Percentiles rank a stretch among this genome's conserved stretches.
Evolutionary conservation across 768 basidiomycete genomes (phyloP).

Genomic region (Rhodotorula paludigena): DNA sequence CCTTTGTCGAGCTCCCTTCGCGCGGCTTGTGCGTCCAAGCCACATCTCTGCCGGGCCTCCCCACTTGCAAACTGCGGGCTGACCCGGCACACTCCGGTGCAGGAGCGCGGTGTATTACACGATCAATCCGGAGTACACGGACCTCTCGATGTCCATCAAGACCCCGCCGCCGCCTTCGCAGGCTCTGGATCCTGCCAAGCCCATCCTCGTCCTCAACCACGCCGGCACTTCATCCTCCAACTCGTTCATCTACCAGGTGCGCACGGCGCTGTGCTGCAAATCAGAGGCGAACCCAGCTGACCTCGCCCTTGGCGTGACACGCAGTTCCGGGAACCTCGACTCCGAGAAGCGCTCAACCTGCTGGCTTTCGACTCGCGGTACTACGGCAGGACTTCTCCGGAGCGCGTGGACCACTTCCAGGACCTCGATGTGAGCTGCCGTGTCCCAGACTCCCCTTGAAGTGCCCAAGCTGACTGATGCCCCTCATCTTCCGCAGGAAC

Average conservation of each 20-base stretch:
- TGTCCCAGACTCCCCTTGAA: background rate
- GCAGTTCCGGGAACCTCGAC: slow-evolving; percentile 17
- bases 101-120: slow-evolving; percentile 13
- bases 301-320: no score
- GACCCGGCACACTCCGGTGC: background rate
- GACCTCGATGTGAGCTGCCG: slow-evolving; percentile 9
- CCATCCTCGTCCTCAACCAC: slow-evolving; percentile 11
- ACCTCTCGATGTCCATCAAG: background rate
- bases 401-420: slow-evolving; percentile 5
- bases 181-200: slow-evolving; percentile 1
- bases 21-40: slow-evolving; percentile 5
- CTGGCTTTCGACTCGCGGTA: slow-evolving; percentile 19
- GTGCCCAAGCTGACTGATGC: background rate
- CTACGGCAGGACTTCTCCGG: slow-evolving; percentile 5
- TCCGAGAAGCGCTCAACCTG: slow-evolving; percentile 12
- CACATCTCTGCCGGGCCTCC: no score
- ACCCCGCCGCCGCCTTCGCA: background rate
- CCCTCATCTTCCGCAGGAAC: slow-evolving; percentile 3
- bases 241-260: slow-evolving; percentile 26
- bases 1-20: slow-evolving; percentile 10
- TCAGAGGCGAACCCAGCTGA: background rate
- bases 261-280: background rate
- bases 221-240: slow-evolving; percentile 10
- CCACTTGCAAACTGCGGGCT: background rate
- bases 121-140: slow-evolving; percentile 7